A percentile compares a stretch with the other conserved stretches of the same genome.
These are phyloP conservation scores for Nakaseomyces delphensis DNA, from an alignment of 1,139 yeast species.

Conservation along the genomic window DNA sequence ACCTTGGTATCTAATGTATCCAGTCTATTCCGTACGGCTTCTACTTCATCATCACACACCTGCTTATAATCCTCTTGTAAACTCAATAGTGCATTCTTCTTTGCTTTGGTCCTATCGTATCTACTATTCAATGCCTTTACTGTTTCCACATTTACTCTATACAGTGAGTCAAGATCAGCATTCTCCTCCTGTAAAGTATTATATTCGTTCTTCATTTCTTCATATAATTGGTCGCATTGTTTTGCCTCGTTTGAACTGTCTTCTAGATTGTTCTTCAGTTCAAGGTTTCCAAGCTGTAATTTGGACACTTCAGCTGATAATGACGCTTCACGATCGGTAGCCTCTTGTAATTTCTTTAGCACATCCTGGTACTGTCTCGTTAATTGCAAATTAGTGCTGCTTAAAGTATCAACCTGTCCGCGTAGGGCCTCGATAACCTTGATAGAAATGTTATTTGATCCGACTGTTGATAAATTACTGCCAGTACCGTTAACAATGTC, in stretches of 20 bases:
- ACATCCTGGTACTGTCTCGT: constrained; percentile 39
- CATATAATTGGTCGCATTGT: not conserved
- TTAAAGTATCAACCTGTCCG: constrained; percentile 46
- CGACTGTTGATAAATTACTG: no score
- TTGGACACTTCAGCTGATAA: constrained; percentile 37
- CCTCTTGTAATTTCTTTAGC: constrained; percentile 42
- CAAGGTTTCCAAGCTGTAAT: constrained; percentile 62
- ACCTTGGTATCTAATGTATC: constrained; percentile 40
- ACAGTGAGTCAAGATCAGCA: constrained; percentile 55
- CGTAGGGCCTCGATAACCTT: constrained; percentile 53
- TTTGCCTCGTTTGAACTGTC: constrained; percentile 1
- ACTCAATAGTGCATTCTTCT: constrained; percentile 25
- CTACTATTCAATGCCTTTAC: constrained; percentile 2
- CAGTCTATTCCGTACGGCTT: constrained; percentile 51
- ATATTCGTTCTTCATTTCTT: constrained; percentile 51
- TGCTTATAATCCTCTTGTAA: constrained; percentile 43
- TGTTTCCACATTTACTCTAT: constrained; percentile 47
- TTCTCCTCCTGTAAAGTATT: constrained; percentile 57
- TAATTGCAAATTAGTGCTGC: constrained; percentile 44
- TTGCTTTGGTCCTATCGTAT: constrained; percentile 11
- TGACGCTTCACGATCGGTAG: constrained; percentile 47
- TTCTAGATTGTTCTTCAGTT: constrained; percentile 40
- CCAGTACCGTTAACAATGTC: not conserved
- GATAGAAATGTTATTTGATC: constrained; percentile 30
- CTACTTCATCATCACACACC: constrained; percentile 44